Base-by-base conservation (phyloP, 2,329 filamentous ascomycete species). In the Fusarium decemcellulare region DNA sequence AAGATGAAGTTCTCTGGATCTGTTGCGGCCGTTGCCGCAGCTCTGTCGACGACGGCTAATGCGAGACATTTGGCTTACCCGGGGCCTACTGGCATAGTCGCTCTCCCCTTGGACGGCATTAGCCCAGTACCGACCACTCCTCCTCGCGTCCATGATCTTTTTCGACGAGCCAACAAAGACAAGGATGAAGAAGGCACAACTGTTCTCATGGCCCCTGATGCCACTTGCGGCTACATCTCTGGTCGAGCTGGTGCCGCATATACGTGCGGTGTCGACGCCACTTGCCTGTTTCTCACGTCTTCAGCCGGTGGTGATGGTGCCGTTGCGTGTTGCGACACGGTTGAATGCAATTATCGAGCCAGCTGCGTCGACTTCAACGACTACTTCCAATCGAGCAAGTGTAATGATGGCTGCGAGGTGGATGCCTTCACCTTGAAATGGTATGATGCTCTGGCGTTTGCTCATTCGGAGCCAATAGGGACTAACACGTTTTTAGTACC, bases 191-290 rank as follows among this genome's bases (percentile, higher is more conserved):
- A 67, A 16, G 47, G 30, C 1, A 36, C 46, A 40, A 82, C 78
- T 0, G 78, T 83, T 30, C 77, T 85, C n/a, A 72, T 84, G 57
- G 85, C 80, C 11, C 82, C 83, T 2, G 84, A 86, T 70, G 84
- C 85, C 63, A 86, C 83, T 0, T 87, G 86, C 62, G 86, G 85
- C 66, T 87, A 80, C 71, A 74, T 87, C 40, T 79, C 78, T 32
- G 85, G 81, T 34, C 77, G 76, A 30, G 58, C 77, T 12, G 83
- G 76, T 18, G 80, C 78, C 3, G 77, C 77, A 5, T 84, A 81
- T 67, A 81, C 77, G 12, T 87, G 85, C 65, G 72, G 71, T 14
- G 65, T 51, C 16, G 67, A 64, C 27, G 72, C 70, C 36, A 79
- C 74, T 16, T 87, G 85, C 54, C 80, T 81, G 37, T 78, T 86